phyloP scores from a whole-genome alignment of 2,329 filamentous ascomycete species.

The Trichoderma polysporum region DNA sequence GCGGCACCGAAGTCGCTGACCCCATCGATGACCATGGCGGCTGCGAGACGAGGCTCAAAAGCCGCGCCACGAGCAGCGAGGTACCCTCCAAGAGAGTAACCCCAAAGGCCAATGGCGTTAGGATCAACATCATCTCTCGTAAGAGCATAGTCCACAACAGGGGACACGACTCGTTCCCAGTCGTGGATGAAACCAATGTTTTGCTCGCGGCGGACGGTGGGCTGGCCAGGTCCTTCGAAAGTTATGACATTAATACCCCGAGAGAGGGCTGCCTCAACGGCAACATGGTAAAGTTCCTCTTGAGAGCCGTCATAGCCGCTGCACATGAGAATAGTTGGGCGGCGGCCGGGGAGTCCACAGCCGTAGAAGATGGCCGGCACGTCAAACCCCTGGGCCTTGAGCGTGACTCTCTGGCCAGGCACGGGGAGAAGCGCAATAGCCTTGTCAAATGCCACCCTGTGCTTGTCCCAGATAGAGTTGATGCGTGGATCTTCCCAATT shows the following conservation, averaged over 20 bases:
- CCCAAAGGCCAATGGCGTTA: slow-evolving; percentile 37
- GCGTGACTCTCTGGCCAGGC: slow-evolving; percentile 34
- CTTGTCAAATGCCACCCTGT: slow-evolving; percentile 39
- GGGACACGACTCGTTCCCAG: slow-evolving; percentile 43
- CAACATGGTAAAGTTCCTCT: slow-evolving; percentile 43
- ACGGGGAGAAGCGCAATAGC: slow-evolving; percentile 36
- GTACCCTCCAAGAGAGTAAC: slow-evolving; percentile 43
- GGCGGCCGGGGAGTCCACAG: slow-evolving; percentile 20
- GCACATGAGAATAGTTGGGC: slow-evolving; percentile 42
- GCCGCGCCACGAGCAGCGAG: slow-evolving; percentile 43
- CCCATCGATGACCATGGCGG: slow-evolving; percentile 41
- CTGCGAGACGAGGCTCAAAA: slow-evolving; percentile 45
- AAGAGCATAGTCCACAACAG: slow-evolving; percentile 41
- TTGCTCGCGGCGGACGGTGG: slow-evolving; percentile 41
- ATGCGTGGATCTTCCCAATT: slow-evolving; percentile 42
- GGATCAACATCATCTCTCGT: slow-evolving; percentile 31
- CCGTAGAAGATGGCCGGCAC: slow-evolving; percentile 37
- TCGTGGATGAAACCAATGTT: slow-evolving; percentile 45
- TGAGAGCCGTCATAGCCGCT: slow-evolving; percentile 43
- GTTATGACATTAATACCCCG: slow-evolving; percentile 43
- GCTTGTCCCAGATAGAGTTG: slow-evolving; percentile 36
- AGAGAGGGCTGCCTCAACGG: slow-evolving; percentile 35
- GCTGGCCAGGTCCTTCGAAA: slow-evolving; percentile 49
- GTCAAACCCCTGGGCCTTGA: slow-evolving; percentile 34
- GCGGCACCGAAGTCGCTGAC: slow-evolving; percentile 34